Conservation (phyloP, 495 filamentous ascomycete genomes). For the Aspergillus mulundensis region DNA sequence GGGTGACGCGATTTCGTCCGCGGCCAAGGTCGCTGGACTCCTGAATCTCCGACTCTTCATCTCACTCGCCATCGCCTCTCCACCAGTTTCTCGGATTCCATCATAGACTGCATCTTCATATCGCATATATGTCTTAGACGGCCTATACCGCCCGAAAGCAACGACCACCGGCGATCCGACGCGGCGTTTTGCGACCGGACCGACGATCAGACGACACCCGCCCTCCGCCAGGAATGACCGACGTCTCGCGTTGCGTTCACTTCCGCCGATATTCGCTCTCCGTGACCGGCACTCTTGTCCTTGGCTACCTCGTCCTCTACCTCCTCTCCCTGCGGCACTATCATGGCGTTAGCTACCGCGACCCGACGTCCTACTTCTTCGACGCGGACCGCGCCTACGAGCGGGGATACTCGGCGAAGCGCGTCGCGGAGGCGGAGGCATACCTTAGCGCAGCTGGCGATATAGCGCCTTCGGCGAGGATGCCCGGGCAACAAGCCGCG, state of each 20-base stretch:
- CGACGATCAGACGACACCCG: not conserved
- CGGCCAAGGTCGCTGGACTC: not conserved
- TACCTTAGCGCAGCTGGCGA: conserved; percentile 24
- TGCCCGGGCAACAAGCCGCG: not conserved
- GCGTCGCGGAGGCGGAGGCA: conserved; percentile 28
- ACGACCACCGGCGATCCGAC: not conserved
- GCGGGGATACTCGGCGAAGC: conserved; percentile 26
- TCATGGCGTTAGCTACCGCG: conserved; percentile 23
- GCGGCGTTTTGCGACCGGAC: not conserved
- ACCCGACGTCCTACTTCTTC: conserved; percentile 41
- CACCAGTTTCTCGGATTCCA: not conserved
- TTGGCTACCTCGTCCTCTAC: conserved; percentile 19
- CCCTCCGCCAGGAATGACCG: not conserved
- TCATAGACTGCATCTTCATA: not conserved
- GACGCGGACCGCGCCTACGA: conserved; percentile 29
- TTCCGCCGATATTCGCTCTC: conserved; percentile 3
- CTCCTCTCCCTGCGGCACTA: conserved; percentile 23
- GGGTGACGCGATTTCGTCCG: too few relatives aligned
- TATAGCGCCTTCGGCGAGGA: not conserved
- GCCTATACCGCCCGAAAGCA: not conserved
- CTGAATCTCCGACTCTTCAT: not conserved
- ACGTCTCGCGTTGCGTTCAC: not conserved
- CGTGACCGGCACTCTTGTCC: not conserved
- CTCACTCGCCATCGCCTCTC: not conserved
- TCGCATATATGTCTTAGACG: not conserved